Evolutionary conservation across 2,329 filamentous ascomycete genomes (phyloP), one percentile per base, ranked within the genome.

Genomic region (Microthyrium microscopicum): DNA sequence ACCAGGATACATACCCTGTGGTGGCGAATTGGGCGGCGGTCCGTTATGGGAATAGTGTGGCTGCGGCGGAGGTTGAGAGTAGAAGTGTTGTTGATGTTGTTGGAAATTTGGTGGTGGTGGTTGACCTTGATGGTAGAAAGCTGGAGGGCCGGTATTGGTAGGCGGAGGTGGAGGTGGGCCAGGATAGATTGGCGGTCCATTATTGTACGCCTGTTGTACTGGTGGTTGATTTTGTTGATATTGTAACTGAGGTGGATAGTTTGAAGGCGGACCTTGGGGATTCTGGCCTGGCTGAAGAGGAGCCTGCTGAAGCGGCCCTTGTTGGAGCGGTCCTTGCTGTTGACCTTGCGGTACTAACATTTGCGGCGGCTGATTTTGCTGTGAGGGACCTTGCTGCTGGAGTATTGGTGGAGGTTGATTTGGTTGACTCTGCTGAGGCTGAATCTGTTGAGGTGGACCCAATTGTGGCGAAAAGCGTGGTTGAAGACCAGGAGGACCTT

Each of bases 21-120:
- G 26, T 29, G 26, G 22, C 13, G 8, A 13, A 13, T 25, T 8
- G 22, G 22, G 8, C 22, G 22, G 22, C 13, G 22, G 22, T 25
- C 22, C 22, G 27, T 29, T 9, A 16, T 29, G 27, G n/a, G n/a
- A n/a, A n/a, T n/a, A n/a, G 8, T 9, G 27, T 15, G 15, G 9
- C 15, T 9, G 27, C 9, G 27, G 27, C 9, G 9, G 9, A 29
- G 9, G 8, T 16, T 31, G 29, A 9, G 12, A 22, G 9, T 8
- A 9, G 11, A 21, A 19, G 7, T 31, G 29, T 8, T 8, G 21
- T 7, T 30, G 21, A 16, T 6, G 9, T 33, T 8, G 31, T 7
- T 7, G 31, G 9, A 8, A 22, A 30, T 30, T 11, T 35, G 8
- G 31, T 25, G 31, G 34, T 36, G 26, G 17, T 20, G 32, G 25